Base-by-base conservation (phyloP, 257 asterid species). In the Marsdenia floribunda region DNA sequence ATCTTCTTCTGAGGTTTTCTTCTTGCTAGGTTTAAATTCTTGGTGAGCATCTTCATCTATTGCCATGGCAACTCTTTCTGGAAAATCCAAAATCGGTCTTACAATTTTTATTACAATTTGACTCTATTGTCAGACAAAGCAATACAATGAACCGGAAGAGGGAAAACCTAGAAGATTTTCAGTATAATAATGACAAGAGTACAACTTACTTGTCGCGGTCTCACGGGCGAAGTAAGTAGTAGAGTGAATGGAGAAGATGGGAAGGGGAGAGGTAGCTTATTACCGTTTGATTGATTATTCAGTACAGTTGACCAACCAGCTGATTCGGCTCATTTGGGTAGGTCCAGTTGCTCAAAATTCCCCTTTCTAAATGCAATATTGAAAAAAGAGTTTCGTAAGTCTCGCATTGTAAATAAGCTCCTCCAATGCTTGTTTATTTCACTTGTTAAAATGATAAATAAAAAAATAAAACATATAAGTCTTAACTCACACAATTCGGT, bases 1-100 rank as follows among this genome's bases (percentile, higher is more conserved):
- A 46, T 93, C 97, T 71, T 90, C 90, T 73, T 89, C 96, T 65
- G 98, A 85, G 6, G 89, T 73, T 73, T 90, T 88, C 70, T 84
- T 88, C 91, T 90, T 91, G 72, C 82, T 85, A 53, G 91, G 83
- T 71, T 79, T 81, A 47, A 74, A 68, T 50, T 81, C 83, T 49
- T 85, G 88, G 75, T 80, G 85, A 12, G 87, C 68, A 44, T 87
- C 90, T 73, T 88, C 94, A 29, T 80, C 88, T 54, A 80, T 82
- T 18, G 93, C 91, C 98, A 91, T 93, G 42, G 63, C 68, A 77
- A 55, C 73, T 40, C n/a, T 26, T 37, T 8, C 21, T 47, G 13
- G 21, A 69, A 61, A 54, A 11, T 54, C 14, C 54, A 29, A n/a
- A n/a, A 22, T 8, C 22, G n/a, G 21, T 42, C 44, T 46, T 40